Conservation (phyloP, 768 basidiomycete species). For the Lactifluus piperatus region DNA sequence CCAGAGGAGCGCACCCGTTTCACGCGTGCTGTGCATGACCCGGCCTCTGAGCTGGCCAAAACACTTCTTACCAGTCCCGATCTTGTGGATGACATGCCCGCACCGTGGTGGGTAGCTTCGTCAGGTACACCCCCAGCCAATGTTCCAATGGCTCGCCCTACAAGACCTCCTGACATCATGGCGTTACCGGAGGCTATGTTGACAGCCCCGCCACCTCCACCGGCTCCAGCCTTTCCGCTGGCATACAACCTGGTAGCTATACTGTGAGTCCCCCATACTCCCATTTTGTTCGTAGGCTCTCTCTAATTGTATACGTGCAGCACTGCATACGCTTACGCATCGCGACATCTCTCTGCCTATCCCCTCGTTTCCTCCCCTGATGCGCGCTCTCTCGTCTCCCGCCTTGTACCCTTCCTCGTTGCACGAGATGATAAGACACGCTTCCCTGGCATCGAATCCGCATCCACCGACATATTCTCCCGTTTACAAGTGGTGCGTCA, state of each 20-base stretch:
- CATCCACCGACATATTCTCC: constrained; percentile 60
- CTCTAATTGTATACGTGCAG: constrained; percentile 29
- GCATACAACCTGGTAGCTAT: constrained; percentile 63
- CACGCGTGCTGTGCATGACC: constrained; percentile 47
- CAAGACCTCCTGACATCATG: constrained; percentile 36
- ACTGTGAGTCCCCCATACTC: constrained; percentile 39
- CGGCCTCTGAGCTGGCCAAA: constrained; percentile 50
- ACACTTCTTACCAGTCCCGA: constrained; percentile 52
- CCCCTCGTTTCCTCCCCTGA: constrained; percentile 42
- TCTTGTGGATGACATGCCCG: constrained; percentile 37
- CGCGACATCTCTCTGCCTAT: constrained; percentile 52
- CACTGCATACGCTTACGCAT: constrained; percentile 58
- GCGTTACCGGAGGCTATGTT: constrained; percentile 37
- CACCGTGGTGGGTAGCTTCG: constrained; percentile 63
- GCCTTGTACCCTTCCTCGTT: constrained; percentile 54
- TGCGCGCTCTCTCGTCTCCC: constrained; percentile 39
- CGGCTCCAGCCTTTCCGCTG: constrained; percentile 27
- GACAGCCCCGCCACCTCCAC: constrained; percentile 28
- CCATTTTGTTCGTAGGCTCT: background rate
- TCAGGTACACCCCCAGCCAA: background rate
- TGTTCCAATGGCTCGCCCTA: constrained; percentile 22
- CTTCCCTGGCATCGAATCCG: constrained; percentile 40
- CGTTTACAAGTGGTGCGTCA: constrained; percentile 44
- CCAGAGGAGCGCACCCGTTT: constrained; percentile 55
- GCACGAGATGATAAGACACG: constrained; percentile 51